These are phyloP conservation scores for Tuber brumale DNA, from an alignment of 495 filamentous ascomycete genomes.

Conservation along the genomic window DNA sequence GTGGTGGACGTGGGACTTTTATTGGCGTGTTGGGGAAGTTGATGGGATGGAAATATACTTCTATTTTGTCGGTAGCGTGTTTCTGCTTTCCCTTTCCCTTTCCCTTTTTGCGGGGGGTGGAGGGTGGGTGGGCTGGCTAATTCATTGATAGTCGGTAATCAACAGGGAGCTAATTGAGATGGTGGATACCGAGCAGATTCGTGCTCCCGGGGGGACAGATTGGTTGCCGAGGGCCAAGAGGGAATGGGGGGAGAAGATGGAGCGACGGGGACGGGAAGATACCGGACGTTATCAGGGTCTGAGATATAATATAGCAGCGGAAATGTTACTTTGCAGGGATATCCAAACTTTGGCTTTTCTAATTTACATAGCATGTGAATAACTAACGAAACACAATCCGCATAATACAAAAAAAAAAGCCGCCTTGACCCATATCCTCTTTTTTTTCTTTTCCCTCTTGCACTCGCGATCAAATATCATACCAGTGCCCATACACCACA, in stretches of 20 bases:
- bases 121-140: not conserved
- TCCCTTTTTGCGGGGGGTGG: not conserved
- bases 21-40: slow-evolving; percentile 28
- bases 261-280: not conserved
- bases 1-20: slow-evolving; percentile 25
- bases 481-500: not conserved
- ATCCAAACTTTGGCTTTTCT: not conserved
- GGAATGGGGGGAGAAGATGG: slow-evolving; percentile 8
- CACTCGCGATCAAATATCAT: slow-evolving; percentile 13
- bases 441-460: not conserved
- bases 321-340: slow-evolving; percentile 2
- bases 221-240: slow-evolving; percentile 18
- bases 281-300: not conserved
- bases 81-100: not conserved
- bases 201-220: slow-evolving; percentile 29
- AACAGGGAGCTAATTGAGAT: slow-evolving; percentile 34
- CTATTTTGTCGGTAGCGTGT: slow-evolving; percentile 31
- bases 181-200: slow-evolving; percentile 28
- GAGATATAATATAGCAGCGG: not conserved
- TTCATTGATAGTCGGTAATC: slow-evolving; percentile 20
- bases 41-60: slow-evolving; percentile 35
- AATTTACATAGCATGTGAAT: not conserved
- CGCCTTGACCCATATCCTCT: slow-evolving; percentile 1
- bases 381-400: slow-evolving; percentile 7
- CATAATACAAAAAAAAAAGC: not conserved